These are phyloP conservation scores for Miamiensis avidus DNA, from an alignment of 169 alveolate species.

Conservation along the genomic window DNA sequence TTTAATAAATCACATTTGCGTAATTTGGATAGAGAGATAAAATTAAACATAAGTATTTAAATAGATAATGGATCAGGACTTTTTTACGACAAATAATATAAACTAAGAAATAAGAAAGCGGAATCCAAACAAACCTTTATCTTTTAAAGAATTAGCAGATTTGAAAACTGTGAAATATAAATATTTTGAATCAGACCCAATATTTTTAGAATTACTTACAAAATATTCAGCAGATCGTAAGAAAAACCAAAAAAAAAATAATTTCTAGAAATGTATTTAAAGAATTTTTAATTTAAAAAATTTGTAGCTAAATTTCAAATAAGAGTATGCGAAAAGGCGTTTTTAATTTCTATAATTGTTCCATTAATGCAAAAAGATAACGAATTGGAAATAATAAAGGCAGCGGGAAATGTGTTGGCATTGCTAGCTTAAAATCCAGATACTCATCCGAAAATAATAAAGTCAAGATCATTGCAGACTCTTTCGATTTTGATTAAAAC, in stretches of 20 bases:
- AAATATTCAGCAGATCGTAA: conserved; percentile 44
- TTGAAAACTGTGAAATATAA: conserved; percentile 29
- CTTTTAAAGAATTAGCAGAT: conserved; percentile 35
- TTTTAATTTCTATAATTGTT: conserved; percentile 38
- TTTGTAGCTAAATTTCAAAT: conserved; percentile 36
- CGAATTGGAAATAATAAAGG: conserved; percentile 22
- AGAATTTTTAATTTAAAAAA: background rate
- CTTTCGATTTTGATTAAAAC: conserved; percentile 10
- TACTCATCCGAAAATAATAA: conserved; percentile 40
- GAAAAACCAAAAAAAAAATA: background rate
- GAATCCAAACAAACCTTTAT: conserved; percentile 23
- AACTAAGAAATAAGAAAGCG: conserved; percentile 35
- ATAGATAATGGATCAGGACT: no score
- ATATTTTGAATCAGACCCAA: conserved; percentile 32
- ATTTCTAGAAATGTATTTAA: background rate
- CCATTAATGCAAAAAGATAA: conserved; percentile 40
- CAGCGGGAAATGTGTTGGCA: conserved; percentile 27
- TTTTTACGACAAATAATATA: conserved; percentile 25
- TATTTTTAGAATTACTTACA: conserved; percentile 26
- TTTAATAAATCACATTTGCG: no score
- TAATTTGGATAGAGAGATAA: no score
- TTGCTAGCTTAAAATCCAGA: conserved; percentile 36
- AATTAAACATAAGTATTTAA: no score
- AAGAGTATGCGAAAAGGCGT: conserved; percentile 50
- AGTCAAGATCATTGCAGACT: conserved; percentile 29